Evolutionary conservation across 371 early-diverging fungal species (phyloP), one percentile per base, ranked within the genome.

Genomic region (Cladochytrium tenue): DNA sequence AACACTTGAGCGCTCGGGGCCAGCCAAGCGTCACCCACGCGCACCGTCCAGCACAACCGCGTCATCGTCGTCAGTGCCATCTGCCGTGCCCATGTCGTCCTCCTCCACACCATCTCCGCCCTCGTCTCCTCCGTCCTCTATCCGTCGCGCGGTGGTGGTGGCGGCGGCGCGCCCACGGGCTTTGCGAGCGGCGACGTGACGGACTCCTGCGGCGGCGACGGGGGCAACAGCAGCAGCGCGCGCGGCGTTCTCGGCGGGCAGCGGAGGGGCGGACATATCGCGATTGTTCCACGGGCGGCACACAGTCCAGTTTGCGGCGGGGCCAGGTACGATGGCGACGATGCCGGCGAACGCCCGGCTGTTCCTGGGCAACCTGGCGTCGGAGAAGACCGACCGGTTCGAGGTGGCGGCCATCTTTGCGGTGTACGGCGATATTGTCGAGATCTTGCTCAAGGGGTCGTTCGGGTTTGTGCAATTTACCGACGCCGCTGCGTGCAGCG

Each of bases 391-490:
- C 2, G 66, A 63, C 61, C 63, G 61, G 60, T 56, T 57, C 50
- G 81, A 75, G 53, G 34, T 81, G 31, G 81, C 79, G 2, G 61
- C 64, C n/a, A 75, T 78, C 26, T 81, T 81, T 69, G 73, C 73
- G 5, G 61, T 62, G 28, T 81, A 79, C 60, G 81, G 81, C 17
- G 74, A 76, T 61, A 79, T 81, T 67, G 69, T 70, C 23, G 81
- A 81, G 66, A 74, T 81, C 33, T 63, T 70, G 56, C 52, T 81
- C 52, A 81, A 81, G 56, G 61, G 64, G 28, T 60, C 65, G 7
- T 81, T 70, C 63, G 81, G 79, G n/a, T 81, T 81, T 66, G 72
- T 81, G 17, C 81, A 81, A 66, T 81, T 66, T 61, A 79, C 79
- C 26, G 76, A 70, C 52, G 62, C 74, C 0, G 64, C 57, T 33